Evolutionary conservation across 108 stramenopile genomes (phyloP), one percentile per base, ranked within the genome.

Genomic region (Conticribra guillardii): DNA sequence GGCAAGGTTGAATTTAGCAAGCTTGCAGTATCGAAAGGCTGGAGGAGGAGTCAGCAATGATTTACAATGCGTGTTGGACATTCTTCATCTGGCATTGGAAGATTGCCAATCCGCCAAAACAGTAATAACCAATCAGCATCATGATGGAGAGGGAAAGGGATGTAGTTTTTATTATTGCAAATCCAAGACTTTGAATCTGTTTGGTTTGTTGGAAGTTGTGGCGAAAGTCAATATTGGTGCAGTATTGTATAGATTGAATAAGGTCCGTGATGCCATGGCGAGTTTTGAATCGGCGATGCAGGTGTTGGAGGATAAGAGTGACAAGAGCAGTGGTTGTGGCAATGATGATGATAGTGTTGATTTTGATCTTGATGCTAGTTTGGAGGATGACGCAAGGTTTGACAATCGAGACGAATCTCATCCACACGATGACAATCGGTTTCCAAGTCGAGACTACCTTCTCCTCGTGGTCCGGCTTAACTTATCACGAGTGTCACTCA

Each of bases 171-270:
- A n/a, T n/a, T 49, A 59, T 27, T 29, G 66, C 3, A 14, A 46
- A 1, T 24, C 9, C 19, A 46, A 46, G 21, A 24, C 27, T 3
- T 11, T 29, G 24, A 23, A 67, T n/a, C 28, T 67, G 0, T 66
- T 70, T 66, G 51, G 56, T 15, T 15, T 78, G 22, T 51, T 78
- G 33, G 50, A 78, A 55, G 46, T 55, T 33, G 67, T 80, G 17
- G 79, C 55, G 5, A 53, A 69, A 62, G 48, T 74, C 4, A 80
- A 80, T 60, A 56, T 69, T 18, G 79, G 79, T 18, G 63, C 67
- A 15, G 66, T 73, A 15, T 33, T 69, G 22, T 80, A 63, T 56
- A 24, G 79, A 30, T 27, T 74, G 61, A 74, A 74, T 37, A 74
- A 69, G 73, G 73, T 80, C 9, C 59, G 79, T 23, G 79, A 80